A percentile compares a stretch with the other conserved stretches of the same genome.
Conservation (phyloP, 1,284 basidiomycete species). For the Earliella scabrosa region DNA sequence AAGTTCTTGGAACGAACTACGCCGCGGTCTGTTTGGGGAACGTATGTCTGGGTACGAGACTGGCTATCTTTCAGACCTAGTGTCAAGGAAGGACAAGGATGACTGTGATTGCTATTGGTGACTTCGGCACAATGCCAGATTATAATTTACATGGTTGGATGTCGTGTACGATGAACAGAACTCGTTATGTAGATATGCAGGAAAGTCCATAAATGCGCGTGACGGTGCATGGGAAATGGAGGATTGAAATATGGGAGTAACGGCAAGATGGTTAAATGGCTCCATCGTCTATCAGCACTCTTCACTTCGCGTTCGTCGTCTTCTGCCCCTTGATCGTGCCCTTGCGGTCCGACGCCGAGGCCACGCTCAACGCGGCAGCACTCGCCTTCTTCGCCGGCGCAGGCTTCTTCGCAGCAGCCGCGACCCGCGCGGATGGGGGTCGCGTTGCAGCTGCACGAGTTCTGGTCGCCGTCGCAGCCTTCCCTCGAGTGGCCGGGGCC, state of each 20-base stretch:
- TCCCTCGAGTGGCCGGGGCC: not conserved
- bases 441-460: conserved; percentile 5
- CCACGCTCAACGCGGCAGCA: not conserved
- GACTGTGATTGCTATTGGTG: too few species aligned
- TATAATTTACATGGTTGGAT: conserved; percentile 21
- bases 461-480: not conserved
- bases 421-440: conserved; percentile 14
- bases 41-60: too few species aligned
- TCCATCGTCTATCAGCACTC: not conserved
- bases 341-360: not conserved
- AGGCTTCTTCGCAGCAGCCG: conserved; percentile 8
- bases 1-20: too few species aligned
- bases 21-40: too few species aligned
- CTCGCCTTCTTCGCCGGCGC: conserved; percentile 13
- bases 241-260: not conserved
- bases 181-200: not conserved
- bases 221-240: not conserved
- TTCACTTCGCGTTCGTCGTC: conserved; percentile 1
- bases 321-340: not conserved
- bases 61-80: too few species aligned
- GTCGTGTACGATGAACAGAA: conserved; percentile 5
- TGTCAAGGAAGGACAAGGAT: too few species aligned
- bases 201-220: not conserved
- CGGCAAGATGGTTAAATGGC: not conserved
- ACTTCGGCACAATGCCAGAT: conserved; percentile 1